Evolutionary conservation across 129 eudicot species (phyloP), one percentile per base, ranked within the genome.

Genomic region (Sambucus nigra): DNA sequence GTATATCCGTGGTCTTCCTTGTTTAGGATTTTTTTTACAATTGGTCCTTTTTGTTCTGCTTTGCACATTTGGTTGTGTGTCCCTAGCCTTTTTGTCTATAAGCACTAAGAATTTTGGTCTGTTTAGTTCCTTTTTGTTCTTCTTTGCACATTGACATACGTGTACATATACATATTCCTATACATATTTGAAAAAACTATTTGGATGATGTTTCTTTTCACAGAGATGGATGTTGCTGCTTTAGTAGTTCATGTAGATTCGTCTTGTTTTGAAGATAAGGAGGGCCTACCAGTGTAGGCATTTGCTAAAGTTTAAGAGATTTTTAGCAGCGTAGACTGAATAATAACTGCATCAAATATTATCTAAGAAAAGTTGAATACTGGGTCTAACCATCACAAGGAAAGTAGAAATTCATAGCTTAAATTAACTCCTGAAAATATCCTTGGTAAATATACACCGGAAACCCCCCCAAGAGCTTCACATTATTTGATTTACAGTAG

Each of bases 201-300:
- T 67, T 72, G 49, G 68, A 59, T 85, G 74, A 69, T 84, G 95
- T 82, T 86, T 77, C 82, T 91, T 63, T 91, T 91, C 81, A 79
- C 94, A 18, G 95, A 91, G 60, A 82, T 85, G 86, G 98, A 91
- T 47, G 53, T 82, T 47, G 72, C 70, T 53, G 61, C 84, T 62
- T 82, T 89, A 45, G 40, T 61, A 33, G 69, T 70, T 50, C 77
- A 86, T 42, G 56, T 72, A 49, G 82, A 83, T 41, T 67, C 51
- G 63, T 73, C 87, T 67, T 69, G 77, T 68, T 67, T 86, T 17
- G 98, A 82, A 47, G 95, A 74, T 53, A 82, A 77, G 69, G 95
- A 83, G 39, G 98, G 98, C 24, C 95, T 91, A 7, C 98, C 99
- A 17, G 68, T 73, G 61, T 95, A 91, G 70, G 98, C 98, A 69